Evolutionary conservation across 352 stramenopile species (phyloP).

Genomic region (Phytophthora agathidicida): DNA sequence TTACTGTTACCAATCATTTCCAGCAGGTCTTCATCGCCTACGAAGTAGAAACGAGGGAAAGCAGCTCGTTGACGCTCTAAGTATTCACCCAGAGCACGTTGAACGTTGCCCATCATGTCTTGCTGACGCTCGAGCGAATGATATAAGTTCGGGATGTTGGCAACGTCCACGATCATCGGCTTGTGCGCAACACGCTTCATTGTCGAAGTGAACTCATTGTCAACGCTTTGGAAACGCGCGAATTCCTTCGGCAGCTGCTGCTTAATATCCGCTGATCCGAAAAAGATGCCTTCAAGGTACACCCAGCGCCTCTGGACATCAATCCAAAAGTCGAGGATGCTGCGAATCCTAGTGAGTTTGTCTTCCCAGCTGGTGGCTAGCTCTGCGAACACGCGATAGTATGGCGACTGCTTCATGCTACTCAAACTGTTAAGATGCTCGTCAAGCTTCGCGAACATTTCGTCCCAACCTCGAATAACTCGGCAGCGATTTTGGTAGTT

Average conservation of each 20-base stretch:
- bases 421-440: slow-evolving; percentile 98
- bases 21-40: slow-evolving; percentile 99
- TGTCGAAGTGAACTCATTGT: slow-evolving; percentile 98
- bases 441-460: slow-evolving; percentile 99
- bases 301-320: slow-evolving; percentile 99
- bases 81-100: slow-evolving; percentile 99
- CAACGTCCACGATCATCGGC: slow-evolving; percentile 96
- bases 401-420: slow-evolving; percentile 99
- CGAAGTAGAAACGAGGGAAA: slow-evolving; percentile 99
- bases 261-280: slow-evolving; percentile 98
- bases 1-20: slow-evolving; percentile 99
- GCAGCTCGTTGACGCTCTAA: slow-evolving; percentile 97
- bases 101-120: slow-evolving; percentile 99
- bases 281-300: slow-evolving; percentile 99
- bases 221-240: slow-evolving; percentile 98
- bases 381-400: slow-evolving; percentile 99
- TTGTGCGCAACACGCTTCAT: slow-evolving; percentile 98
- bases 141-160: slow-evolving; percentile 90
- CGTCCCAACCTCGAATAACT: slow-evolving; percentile 99
- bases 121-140: slow-evolving; percentile 94
- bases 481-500: slow-evolving; percentile 95
- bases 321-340: slow-evolving; percentile 99
- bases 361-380: slow-evolving; percentile 98
- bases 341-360: slow-evolving; percentile 95
- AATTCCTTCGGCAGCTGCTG: slow-evolving; percentile 98